Evolutionary conservation across 2,329 filamentous ascomycete species (phyloP).

Genomic region (Ophiostoma sp.): DNA sequence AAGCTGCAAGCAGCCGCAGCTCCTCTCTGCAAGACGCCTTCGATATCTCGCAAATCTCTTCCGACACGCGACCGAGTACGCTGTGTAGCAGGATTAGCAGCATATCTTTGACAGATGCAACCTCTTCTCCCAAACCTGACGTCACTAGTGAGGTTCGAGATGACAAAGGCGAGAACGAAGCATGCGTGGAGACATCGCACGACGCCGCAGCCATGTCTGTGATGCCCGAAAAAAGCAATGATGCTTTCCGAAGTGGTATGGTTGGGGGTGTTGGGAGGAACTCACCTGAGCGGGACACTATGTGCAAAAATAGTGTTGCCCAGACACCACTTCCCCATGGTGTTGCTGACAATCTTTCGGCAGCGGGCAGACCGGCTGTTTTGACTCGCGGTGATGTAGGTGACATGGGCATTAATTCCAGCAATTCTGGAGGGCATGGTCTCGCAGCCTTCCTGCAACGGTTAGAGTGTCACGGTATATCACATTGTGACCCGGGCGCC

Average conservation of each 20-base stretch:
- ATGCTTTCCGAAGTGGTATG: not conserved
- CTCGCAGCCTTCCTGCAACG: constrained; percentile 22
- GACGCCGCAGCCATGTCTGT: no score
- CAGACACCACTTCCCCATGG: not conserved
- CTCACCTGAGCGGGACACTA: not conserved
- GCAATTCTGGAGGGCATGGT: not conserved
- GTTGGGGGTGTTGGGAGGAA: no score
- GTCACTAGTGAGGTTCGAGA: not conserved
- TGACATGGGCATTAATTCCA: not conserved
- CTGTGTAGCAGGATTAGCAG: constrained; percentile 16
- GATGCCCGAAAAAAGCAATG: not conserved
- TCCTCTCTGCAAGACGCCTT: constrained; percentile 17
- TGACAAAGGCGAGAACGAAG: not conserved
- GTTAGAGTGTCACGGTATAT: constrained; percentile 23
- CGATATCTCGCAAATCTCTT: constrained; percentile 8
- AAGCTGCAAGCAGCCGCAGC: constrained; percentile 21
- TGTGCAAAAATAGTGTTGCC: not conserved
- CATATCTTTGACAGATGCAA: not conserved
- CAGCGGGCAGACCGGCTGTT: not conserved
- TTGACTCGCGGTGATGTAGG: constrained; percentile 19
- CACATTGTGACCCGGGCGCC: constrained; percentile 22
- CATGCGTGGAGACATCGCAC: not conserved
- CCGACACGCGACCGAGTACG: constrained; percentile 10
- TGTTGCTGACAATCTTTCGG: not conserved
- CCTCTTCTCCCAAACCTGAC: not conserved